Conservation (phyloP, 257 asterid species). For the Solanum bulbocastanum region DNA sequence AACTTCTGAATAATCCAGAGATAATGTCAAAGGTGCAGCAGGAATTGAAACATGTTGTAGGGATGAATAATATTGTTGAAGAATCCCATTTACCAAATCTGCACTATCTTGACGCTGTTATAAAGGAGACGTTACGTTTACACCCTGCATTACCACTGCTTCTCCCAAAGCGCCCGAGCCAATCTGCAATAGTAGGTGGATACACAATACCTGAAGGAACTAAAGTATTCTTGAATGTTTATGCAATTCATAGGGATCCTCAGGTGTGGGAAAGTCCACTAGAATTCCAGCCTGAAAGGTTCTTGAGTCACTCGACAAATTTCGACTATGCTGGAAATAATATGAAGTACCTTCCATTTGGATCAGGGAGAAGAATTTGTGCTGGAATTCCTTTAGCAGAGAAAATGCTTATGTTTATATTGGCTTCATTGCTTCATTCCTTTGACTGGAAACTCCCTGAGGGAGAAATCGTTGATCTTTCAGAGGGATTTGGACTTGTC, state of each 20-base stretch:
- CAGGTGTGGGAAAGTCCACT: slow-evolving; percentile 29
- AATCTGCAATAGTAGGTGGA: slow-evolving; percentile 11
- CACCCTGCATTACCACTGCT: slow-evolving; percentile 29
- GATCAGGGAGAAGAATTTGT: slow-evolving; percentile 36
- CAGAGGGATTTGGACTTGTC: slow-evolving; percentile 22
- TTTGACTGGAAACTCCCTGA: slow-evolving; percentile 28
- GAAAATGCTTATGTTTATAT: slow-evolving; percentile 16
- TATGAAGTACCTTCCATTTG: slow-evolving; percentile 29
- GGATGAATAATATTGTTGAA: slow-evolving; percentile 22
- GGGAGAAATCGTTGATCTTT: slow-evolving; percentile 13
- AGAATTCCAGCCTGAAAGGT: slow-evolving; percentile 38
- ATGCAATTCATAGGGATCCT: slow-evolving; percentile 29
- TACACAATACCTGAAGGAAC: slow-evolving; percentile 27
- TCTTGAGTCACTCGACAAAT: slow-evolving; percentile 1
- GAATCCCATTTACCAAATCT: slow-evolving; percentile 27
- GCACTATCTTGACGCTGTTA: slow-evolving; percentile 18
- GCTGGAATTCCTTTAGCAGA: slow-evolving; percentile 29
- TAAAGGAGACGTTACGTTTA: slow-evolving; percentile 30
- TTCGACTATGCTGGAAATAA: slow-evolving; percentile 23
- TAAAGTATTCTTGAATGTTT: slow-evolving; percentile 14
- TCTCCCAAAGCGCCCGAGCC: slow-evolving; percentile 18
- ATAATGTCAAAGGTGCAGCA: slow-evolving; percentile 17
- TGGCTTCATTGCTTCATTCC: slow-evolving; percentile 31
- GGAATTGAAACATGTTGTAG: slow-evolving; percentile 24
- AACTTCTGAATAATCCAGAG: slow-evolving; percentile 11